phyloP scores from a whole-genome alignment of 2,329 filamentous ascomycete genomes.

The Spiromastix sp. region DNA sequence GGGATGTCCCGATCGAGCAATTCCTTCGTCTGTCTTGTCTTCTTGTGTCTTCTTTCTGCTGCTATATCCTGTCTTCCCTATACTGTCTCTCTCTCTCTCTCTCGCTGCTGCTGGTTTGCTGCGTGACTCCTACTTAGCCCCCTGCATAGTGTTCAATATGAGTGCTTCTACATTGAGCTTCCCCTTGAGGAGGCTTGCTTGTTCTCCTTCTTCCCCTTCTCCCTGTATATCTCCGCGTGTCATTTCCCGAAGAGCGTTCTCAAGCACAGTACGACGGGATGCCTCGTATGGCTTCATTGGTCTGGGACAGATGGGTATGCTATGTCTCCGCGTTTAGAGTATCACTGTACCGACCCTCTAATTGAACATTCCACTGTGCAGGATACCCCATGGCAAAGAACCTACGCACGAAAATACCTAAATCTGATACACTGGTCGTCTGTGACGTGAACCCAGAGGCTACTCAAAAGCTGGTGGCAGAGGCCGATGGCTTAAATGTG shows the following conservation, averaged over 20 bases:
- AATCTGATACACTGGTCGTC: constrained; percentile 51
- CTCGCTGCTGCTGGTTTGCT: no score
- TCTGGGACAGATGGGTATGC: constrained; percentile 50
- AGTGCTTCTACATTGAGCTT: constrained; percentile 2
- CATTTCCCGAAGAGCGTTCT: constrained; percentile 34
- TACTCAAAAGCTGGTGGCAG: constrained; percentile 47
- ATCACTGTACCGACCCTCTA: constrained; percentile 10
- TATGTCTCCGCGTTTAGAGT: constrained; percentile 7
- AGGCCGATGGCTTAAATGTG: constrained; percentile 41
- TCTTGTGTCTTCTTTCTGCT: no score
- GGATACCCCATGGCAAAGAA: constrained; percentile 66
- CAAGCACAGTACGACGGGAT: constrained; percentile 33
- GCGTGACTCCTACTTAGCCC: no score
- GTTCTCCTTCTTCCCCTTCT: constrained; percentile 2
- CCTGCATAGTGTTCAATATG: no score
- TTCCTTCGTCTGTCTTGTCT: no score
- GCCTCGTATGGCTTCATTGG: constrained; percentile 51
- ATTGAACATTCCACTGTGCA: constrained; percentile 20
- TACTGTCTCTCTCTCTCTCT: no score
- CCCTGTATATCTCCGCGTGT: background rate
- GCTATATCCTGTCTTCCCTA: no score
- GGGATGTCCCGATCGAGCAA: no score
- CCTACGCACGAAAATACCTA: constrained; percentile 54
- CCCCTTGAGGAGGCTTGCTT: constrained; percentile 7
- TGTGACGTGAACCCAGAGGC: constrained; percentile 55